Base-by-base conservation (phyloP, 108 stramenopile species). In the Poteriospumella lacustris region DNA sequence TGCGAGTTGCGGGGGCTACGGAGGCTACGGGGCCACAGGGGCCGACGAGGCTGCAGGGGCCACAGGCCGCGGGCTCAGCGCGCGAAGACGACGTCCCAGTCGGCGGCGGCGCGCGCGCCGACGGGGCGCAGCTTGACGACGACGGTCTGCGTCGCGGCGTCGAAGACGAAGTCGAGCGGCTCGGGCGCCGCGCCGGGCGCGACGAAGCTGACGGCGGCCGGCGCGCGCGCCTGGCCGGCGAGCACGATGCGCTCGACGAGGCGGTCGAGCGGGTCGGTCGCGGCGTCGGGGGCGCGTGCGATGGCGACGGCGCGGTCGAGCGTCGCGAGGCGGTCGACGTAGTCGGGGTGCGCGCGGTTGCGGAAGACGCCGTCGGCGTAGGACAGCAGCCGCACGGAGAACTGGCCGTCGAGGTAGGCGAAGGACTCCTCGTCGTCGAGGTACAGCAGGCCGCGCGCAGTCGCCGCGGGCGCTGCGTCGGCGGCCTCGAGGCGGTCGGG, bases 381-480 rank as follows among this genome's bases (percentile, higher is more conserved):
- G 39, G 70, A 24, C 42, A 86, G 79, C 58, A 38, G 28, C 39
- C 81, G 42, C 47, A 58, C 34, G n/a, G 42, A 15, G 59, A 39
- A 82, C 31, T 36, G 68, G 31, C 58, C 59, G n/a, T 12, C 0
- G 39, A 42, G 39, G 68, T 86, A 91, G 56, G 87, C 88, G 78
- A 93, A 93, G 1, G 93, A 92, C 28, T 86, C 87, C 88, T 93
- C 96, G 76, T 99, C 97, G 78, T 99, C 98, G 84, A 99, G 91
- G 85, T 96, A 97, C 1, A 99, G 85, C 1, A 42, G 41, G 0
- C 98, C 98, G 36, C 78, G 59, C 0, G 97, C 96, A 39, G 77
- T 68, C 44, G 84, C 82, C 0, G 68, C 56, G 15, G 68, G 79
- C n/a, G n/a, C n/a, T n/a, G n/a, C n/a, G n/a, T n/a, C n/a, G n/a